Conservation (phyloP, 331 rosid species). For the Erythrophleum ivorense region DNA sequence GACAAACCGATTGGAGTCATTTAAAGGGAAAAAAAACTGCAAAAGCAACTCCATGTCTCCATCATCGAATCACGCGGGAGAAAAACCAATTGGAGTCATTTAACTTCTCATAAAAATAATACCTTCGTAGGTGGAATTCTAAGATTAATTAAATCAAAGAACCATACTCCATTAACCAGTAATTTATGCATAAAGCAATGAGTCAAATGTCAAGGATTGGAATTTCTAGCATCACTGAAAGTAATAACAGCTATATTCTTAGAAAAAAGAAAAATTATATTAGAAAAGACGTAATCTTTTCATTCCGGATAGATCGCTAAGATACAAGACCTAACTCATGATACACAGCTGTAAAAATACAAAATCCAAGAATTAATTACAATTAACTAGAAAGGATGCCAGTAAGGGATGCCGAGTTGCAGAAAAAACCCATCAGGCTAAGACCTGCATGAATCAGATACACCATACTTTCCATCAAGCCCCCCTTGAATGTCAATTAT, state of each 20-base stretch:
- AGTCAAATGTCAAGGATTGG: background rate
- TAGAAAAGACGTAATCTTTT: constrained; percentile 34
- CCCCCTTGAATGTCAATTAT: constrained; percentile 6
- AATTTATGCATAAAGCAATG: background rate
- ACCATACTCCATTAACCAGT: background rate
- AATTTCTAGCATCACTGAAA: background rate
- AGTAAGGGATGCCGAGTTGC: constrained; percentile 23
- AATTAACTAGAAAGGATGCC: constrained; percentile 25
- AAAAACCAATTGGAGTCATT: constrained; percentile 36
- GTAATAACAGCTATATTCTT: constrained; percentile 20
- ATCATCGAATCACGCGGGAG: background rate
- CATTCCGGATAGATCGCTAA: constrained; percentile 40
- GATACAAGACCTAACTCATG: constrained; percentile 42
- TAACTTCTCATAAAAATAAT: background rate
- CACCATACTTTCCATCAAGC: constrained; percentile 18
- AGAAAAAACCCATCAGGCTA: constrained; percentile 15
- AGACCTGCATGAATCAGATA: constrained; percentile 32
- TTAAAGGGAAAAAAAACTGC: no score
- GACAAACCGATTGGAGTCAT: constrained; percentile 39
- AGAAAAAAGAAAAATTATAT: background rate
- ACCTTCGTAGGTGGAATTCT: background rate
- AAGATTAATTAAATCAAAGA: background rate
- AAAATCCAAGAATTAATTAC: constrained; percentile 35
- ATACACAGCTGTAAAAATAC: constrained; percentile 37
- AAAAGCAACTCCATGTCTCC: constrained; percentile 26